phyloP scores from a whole-genome alignment of 1,139 yeast genomes.

The Zygoascus hellenicus region DNA sequence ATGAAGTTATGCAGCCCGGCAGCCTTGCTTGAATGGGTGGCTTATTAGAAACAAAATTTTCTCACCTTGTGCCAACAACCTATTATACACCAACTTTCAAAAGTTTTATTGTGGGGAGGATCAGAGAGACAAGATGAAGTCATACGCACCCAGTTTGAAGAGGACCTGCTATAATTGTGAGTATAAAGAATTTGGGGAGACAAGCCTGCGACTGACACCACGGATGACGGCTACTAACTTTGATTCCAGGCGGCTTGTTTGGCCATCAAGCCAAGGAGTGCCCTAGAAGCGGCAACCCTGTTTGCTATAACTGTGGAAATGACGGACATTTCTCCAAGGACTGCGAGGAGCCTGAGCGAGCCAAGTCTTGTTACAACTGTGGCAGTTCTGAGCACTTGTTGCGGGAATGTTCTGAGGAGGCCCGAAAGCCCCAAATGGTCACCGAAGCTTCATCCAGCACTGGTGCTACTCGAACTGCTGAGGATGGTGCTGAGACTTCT shows the following conservation, averaged over 20 bases:
- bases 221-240: constrained; percentile 11
- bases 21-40: too few species aligned
- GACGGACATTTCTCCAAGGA: constrained; percentile 76
- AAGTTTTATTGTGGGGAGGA: not conserved
- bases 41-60: constrained; percentile 6
- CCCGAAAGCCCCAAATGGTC: constrained; percentile 16
- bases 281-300: constrained; percentile 34
- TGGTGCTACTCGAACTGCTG: too few species aligned
- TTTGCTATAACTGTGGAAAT: constrained; percentile 34
- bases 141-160: constrained; percentile 22
- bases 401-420: constrained; percentile 44
- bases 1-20: too few species aligned
- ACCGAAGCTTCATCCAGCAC: constrained; percentile 9
- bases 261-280: constrained; percentile 36
- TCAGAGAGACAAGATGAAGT: constrained; percentile 9
- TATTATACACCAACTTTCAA: not conserved
- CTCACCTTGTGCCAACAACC: constrained; percentile 4
- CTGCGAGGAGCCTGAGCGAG: constrained; percentile 46
- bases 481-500: constrained; percentile 21
- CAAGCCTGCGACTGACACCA: not conserved
- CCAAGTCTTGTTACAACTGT: constrained; percentile 68
- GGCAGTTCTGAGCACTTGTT: constrained; percentile 78
- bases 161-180: constrained; percentile 29
- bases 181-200: constrained; percentile 11
- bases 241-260: constrained; percentile 28